Base-by-base conservation (phyloP, 805 yeast species). In the Ogataea trehaloabstinens region DNA sequence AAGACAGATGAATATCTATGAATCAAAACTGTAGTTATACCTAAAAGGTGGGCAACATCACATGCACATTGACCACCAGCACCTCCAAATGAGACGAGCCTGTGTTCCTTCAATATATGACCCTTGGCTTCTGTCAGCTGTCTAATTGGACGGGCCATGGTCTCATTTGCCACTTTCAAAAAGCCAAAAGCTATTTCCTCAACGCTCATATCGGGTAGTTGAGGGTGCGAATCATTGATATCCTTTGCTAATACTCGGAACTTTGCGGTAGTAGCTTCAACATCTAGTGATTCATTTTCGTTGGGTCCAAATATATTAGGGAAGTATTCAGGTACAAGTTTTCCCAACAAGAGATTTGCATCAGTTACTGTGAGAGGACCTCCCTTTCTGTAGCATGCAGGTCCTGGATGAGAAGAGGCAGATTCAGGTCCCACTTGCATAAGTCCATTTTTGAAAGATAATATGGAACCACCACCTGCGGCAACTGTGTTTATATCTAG, bases 41-140 rank as follows among this genome's bases (percentile, higher is more conserved):
- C 88, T 43, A 87, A 67, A 13, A 73, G 69, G 40, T 76, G 71
- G 1, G 95, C 95, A 21, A 87, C 78, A 5, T 85, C 79, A 32
- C 76, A 80, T 2, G 91, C 89, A 58, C 84, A 89, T 62, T 87
- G 96, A 5, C 95, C 95, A 38, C 95, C 96, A 15, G 95, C 95
- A 32, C 96, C 96, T 34, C 96, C 96, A 62, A 87, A 87, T 2
- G 90, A 74, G 2, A 88, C 91, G 41, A 87, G 64, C 37, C 80
- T 66, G 56, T 87, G 95, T 6, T 71, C 66, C 7, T 82, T 58
- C 0, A 78, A 71, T 28, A 74, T 69, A 54, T 78, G 78, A 4
- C 96, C 96, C 53, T 80, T 85, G 1, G 90, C 85, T 55, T 87
- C 95, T 0, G 95, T 86, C 35, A 87, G 63, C 21, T 82, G 78